A percentile compares a stretch with the other conserved stretches of the same genome.
phyloP scores from a whole-genome alignment of 2,329 filamentous ascomycete species.

The Apiospora sp. region DNA sequence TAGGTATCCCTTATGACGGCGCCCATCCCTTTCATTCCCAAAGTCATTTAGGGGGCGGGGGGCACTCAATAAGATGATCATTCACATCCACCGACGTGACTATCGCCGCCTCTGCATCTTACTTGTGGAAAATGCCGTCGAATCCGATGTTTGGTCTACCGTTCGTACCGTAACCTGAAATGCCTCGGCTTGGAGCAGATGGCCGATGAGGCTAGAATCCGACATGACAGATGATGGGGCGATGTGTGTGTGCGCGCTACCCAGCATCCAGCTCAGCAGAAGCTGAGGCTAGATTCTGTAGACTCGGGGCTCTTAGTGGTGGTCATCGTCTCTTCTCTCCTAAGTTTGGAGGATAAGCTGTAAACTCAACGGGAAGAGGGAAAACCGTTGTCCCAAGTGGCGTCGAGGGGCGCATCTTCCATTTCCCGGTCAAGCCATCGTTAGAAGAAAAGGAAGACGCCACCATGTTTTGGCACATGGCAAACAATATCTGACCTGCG shows the following conservation, averaged over 20 bases:
- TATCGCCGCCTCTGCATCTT: background rate
- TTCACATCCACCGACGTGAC: background rate
- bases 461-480: background rate
- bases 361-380: background rate
- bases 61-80: background rate
- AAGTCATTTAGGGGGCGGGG: background rate
- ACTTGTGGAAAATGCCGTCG: background rate
- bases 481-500: background rate
- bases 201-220: background rate
- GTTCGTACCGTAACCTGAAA: background rate
- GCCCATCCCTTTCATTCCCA: background rate
- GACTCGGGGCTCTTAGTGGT: background rate
- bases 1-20: background rate
- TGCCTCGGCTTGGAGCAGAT: background rate
- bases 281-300: background rate
- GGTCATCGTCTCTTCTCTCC: conserved; percentile 3
- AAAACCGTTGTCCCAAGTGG: conserved; percentile 6
- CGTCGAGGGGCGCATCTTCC: background rate
- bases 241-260: background rate
- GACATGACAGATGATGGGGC: background rate
- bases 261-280: background rate
- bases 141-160: background rate
- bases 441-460: background rate
- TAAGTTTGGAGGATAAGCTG: background rate
- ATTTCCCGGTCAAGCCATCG: background rate